These are phyloP conservation scores for Fomitopsis pulvina DNA, from an alignment of 768 basidiomycete genomes.

Conservation along the genomic window DNA sequence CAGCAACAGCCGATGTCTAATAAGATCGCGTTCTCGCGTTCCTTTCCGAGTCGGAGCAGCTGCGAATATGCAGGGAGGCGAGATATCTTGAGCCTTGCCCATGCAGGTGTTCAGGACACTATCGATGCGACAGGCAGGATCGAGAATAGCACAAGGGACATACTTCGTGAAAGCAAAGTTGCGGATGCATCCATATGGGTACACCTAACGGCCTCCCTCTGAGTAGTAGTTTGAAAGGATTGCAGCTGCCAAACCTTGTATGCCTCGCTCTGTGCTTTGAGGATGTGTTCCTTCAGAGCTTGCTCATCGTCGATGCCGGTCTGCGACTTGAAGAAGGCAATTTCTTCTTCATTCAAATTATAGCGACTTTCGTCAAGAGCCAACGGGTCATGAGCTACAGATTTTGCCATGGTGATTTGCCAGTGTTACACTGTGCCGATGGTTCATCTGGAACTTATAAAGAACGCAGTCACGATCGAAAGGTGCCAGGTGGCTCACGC, in stretches of 20 bases:
- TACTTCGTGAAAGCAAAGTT: not conserved
- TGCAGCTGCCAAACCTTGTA: conserved; percentile 11
- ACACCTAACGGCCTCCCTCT: not conserved
- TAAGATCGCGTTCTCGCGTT: conserved; percentile 28
- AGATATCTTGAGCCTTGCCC: conserved; percentile 10
- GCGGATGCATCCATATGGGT: conserved; percentile 1
- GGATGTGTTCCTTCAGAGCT: conserved; percentile 18
- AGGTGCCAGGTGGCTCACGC: no score
- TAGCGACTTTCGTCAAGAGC: not conserved
- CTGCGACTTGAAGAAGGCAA: conserved; percentile 3
- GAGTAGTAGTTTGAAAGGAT: no score
- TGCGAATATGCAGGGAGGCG: conserved; percentile 1
- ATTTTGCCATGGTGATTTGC: no score
- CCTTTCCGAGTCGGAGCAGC: conserved; percentile 28
- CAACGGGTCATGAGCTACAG: not conserved
- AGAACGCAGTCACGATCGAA: no score
- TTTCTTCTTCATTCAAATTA: not conserved
- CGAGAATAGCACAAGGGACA: not conserved
- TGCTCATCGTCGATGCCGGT: conserved; percentile 20
- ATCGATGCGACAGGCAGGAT: not conserved
- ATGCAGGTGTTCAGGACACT: not conserved
- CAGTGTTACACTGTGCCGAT: no score
- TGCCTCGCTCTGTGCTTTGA: conserved; percentile 16
- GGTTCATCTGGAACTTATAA: no score
- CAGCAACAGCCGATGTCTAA: conserved; percentile 39